Evolutionary conservation across 495 filamentous ascomycete species (phyloP).

Genomic region (Annulohypoxylon bovei): DNA sequence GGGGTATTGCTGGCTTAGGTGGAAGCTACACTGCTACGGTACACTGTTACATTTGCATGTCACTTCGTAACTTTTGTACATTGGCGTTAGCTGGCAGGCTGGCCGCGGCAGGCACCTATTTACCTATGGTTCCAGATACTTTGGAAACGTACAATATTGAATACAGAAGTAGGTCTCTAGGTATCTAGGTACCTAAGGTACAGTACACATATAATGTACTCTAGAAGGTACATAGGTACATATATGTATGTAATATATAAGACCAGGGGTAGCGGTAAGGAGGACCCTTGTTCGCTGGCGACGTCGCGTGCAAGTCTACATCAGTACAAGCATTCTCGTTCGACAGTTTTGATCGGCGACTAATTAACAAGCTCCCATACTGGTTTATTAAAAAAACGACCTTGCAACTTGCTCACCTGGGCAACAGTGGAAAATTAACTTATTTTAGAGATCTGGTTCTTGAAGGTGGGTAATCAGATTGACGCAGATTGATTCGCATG

Average conservation of each 20-base stretch:
- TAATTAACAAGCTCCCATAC: slow-evolving; percentile 44
- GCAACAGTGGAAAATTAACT: slow-evolving; percentile 19
- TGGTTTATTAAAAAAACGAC: slow-evolving; percentile 41
- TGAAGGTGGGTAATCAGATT: background rate
- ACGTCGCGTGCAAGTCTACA: slow-evolving; percentile 27
- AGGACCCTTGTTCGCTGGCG: slow-evolving; percentile 14
- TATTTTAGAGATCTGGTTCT: slow-evolving; percentile 19
- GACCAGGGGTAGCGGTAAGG: slow-evolving; percentile 29
- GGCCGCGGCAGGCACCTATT: slow-evolving; percentile 12
- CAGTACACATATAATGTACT: too few relatives aligned
- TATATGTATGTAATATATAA: background rate
- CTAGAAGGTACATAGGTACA: background rate
- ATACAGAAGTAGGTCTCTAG: background rate
- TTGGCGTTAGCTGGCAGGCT: slow-evolving; percentile 3
- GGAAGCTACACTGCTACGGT: slow-evolving; percentile 3
- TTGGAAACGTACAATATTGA: background rate
- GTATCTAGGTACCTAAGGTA: background rate
- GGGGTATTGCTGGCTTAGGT: background rate
- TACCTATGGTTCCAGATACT: too few relatives aligned
- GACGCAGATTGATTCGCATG: slow-evolving; percentile 7
- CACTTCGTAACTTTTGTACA: background rate
- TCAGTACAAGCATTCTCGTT: slow-evolving; percentile 20
- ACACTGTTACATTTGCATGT: background rate
- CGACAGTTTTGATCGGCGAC: slow-evolving; percentile 46
- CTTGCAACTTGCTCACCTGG: slow-evolving; percentile 14